phyloP scores from a whole-genome alignment of 768 basidiomycete species.

The Bullera alba region DNA sequence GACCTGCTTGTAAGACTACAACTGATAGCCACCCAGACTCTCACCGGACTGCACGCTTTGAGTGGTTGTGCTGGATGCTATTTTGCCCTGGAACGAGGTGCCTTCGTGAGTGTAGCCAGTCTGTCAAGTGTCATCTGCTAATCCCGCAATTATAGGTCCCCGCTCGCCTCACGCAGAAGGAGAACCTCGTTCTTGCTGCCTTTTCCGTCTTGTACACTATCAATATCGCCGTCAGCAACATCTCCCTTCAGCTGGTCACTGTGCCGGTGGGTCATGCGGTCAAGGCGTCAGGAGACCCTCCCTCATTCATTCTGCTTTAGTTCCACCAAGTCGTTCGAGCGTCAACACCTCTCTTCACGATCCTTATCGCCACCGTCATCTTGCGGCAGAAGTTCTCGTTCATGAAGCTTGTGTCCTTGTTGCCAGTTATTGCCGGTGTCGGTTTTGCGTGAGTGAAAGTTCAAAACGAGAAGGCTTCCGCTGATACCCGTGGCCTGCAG shows the following conservation, averaged over 20 bases:
- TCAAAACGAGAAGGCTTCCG: neutral
- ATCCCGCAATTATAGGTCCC: constrained; percentile 47
- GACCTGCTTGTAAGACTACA: neutral
- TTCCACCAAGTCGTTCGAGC: constrained; percentile 97
- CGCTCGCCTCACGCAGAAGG: constrained; percentile 51
- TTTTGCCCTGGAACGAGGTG: constrained; percentile 55
- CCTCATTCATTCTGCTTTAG: constrained; percentile 47
- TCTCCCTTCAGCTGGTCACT: constrained; percentile 79
- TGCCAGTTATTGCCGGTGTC: constrained; percentile 84
- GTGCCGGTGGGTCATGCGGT: constrained; percentile 61
- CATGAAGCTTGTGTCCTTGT: constrained; percentile 62
- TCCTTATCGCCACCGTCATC: constrained; percentile 65
- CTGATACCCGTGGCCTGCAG: constrained; percentile 48
- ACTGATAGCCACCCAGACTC: constrained; percentile 49
- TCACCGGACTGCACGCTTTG: constrained; percentile 85
- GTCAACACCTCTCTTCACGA: constrained; percentile 85
- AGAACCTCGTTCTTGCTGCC: constrained; percentile 60
- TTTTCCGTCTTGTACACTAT: constrained; percentile 88
- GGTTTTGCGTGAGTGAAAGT: constrained; percentile 63
- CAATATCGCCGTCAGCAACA: constrained; percentile 91
- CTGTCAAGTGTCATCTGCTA: neutral
- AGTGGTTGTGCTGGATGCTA: constrained; percentile 77
- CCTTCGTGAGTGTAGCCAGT: constrained; percentile 49
- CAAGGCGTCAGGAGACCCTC: neutral
- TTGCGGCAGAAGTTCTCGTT: constrained; percentile 58